A percentile compares a stretch with the other conserved stretches of the same genome.
Evolutionary conservation across 1,284 basidiomycete species (phyloP).

Genomic region (Fomitiporia mediterranea): DNA sequence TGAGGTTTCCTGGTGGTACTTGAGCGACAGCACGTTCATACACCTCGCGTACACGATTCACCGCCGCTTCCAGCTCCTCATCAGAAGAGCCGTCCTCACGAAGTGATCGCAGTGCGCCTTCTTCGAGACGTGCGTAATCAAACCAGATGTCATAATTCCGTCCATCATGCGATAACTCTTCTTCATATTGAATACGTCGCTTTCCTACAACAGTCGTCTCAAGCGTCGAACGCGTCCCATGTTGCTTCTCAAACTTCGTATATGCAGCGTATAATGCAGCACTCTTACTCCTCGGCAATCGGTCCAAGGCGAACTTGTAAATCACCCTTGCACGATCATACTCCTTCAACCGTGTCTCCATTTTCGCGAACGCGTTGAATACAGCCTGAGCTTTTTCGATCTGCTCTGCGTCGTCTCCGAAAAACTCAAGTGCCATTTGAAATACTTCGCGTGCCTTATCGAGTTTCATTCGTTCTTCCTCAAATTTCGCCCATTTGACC

Average conservation of each 20-base stretch:
- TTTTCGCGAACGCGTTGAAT: conserved; percentile 94
- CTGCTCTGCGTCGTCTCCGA: conserved; percentile 95
- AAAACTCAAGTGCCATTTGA: conserved; percentile 95
- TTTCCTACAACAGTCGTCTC: conserved; percentile 96
- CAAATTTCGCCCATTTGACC: conserved; percentile 97
- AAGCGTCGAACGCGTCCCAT: conserved; percentile 83
- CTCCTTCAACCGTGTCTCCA: conserved; percentile 96
- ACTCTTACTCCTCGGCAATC: conserved; percentile 89
- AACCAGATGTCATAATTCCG: conserved; percentile 99
- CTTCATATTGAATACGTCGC: conserved; percentile 95
- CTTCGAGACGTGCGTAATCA: conserved; percentile 91
- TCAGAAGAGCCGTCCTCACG: conserved; percentile 68
- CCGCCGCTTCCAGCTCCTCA: conserved; percentile 51
- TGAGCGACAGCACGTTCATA: conserved; percentile 97
- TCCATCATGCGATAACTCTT: conserved; percentile 83
- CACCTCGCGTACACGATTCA: conserved; percentile 78
- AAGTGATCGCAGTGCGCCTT: conserved; percentile 76
- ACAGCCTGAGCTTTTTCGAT: conserved; percentile 97
- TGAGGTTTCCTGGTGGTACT: conserved; percentile 85
- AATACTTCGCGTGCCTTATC: conserved; percentile 96
- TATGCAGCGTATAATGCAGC: conserved; percentile 83
- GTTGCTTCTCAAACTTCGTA: conserved; percentile 98
- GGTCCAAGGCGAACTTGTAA: conserved; percentile 91
- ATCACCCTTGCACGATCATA: conserved; percentile 95
- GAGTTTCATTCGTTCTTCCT: conserved; percentile 83